phyloP scores from a whole-genome alignment of 1,284 basidiomycete species.

The Naganishia cerealis region DNA sequence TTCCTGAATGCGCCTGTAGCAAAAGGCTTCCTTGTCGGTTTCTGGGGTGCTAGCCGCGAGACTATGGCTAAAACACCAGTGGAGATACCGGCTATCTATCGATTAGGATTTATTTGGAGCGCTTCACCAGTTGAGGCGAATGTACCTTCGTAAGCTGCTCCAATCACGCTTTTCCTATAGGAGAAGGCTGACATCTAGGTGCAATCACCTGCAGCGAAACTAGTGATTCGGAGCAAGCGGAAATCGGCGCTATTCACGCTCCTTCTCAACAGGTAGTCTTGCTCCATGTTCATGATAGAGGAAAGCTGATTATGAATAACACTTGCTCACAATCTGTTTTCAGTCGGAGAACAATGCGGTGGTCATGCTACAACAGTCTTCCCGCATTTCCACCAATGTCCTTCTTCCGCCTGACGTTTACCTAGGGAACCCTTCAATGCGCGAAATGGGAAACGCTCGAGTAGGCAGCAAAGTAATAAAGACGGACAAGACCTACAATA shows the following conservation, averaged over 20 bases:
- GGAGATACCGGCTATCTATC: constrained; percentile 1
- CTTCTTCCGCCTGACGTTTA: not conserved
- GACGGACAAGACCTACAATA: not conserved
- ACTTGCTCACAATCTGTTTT: not conserved
- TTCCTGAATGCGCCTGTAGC: not conserved
- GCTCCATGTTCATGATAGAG: not conserved
- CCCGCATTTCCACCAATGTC: not conserved
- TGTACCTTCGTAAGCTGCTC: not conserved
- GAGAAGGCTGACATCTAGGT: not conserved
- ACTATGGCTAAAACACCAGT: constrained; percentile 1
- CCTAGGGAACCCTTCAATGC: not conserved
- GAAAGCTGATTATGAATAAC: not conserved
- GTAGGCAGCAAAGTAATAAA: not conserved
- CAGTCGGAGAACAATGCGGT: not conserved
- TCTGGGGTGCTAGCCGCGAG: not conserved
- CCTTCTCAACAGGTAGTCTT: not conserved
- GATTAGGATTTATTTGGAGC: not conserved
- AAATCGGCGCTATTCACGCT: not conserved
- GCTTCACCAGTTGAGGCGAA: not conserved
- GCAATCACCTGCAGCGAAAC: not conserved
- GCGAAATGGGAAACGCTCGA: not conserved
- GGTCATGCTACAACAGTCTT: not conserved
- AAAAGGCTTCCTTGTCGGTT: not conserved
- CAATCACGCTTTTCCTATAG: not conserved
- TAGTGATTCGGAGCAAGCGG: not conserved